Percentiles rank a stretch among this genome's conserved stretches.
Evolutionary conservation across 352 stramenopile species (phyloP).

Genomic region (Halophytophthora batemanensis): DNA sequence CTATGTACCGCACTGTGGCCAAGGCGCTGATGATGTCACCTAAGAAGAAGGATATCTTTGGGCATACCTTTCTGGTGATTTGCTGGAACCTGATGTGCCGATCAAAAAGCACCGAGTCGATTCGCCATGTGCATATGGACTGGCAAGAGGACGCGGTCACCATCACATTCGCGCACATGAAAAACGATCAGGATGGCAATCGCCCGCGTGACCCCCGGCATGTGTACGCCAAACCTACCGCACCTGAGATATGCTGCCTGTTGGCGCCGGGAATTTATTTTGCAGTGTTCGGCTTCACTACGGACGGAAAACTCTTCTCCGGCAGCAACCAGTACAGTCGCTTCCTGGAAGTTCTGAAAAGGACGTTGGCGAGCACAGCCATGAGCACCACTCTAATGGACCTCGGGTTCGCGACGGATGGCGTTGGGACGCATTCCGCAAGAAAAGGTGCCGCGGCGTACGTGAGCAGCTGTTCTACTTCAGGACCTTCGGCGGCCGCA

Average conservation of each 20-base stretch:
- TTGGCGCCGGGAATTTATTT: slow-evolving; percentile 16
- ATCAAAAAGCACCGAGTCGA: not conserved
- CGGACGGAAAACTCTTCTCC: slow-evolving; percentile 5
- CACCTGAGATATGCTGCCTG: slow-evolving; percentile 17
- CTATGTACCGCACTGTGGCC: too few species aligned
- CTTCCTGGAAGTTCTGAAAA: slow-evolving; percentile 10
- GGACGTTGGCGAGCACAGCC: too few species aligned
- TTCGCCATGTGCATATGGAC: not conserved
- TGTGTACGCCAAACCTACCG: slow-evolving; percentile 10
- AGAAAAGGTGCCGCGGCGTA: slow-evolving; percentile 16
- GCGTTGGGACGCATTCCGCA: slow-evolving; percentile 14
- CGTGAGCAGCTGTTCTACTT: slow-evolving; percentile 6
- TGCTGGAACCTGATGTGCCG: slow-evolving; percentile 1
- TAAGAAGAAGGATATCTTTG: too few species aligned
- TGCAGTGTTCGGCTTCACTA: slow-evolving; percentile 6
- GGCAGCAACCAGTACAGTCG: slow-evolving; percentile 16
- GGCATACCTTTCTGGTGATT: not conserved
- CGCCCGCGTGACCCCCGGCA: not conserved
- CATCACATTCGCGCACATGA: slow-evolving; percentile 15
- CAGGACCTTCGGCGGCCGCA: slow-evolving; percentile 7
- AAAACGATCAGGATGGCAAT: slow-evolving; percentile 17
- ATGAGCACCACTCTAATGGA: not conserved
- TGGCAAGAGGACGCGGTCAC: not conserved
- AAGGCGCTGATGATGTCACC: too few species aligned
- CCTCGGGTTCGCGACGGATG: not conserved